Evolutionary conservation across 805 yeast genomes (phyloP).

Genomic region (Saccharomyces kudriavzevii): DNA sequence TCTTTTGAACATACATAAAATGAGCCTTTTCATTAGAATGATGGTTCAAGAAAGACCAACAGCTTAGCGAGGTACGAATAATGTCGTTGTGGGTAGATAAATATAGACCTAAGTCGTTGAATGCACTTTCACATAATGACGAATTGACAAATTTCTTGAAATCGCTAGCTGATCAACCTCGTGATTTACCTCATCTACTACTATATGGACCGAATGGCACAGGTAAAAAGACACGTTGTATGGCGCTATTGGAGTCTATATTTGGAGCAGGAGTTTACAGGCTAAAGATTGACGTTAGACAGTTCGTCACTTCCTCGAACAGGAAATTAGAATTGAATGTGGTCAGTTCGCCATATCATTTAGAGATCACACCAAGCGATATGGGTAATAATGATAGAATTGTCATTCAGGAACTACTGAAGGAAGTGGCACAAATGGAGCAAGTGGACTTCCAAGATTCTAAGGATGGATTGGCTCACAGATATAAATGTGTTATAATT

Average conservation of each 20-base stretch:
- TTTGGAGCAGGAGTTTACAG: constrained; percentile 79
- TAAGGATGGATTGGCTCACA: constrained; percentile 36
- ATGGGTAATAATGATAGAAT: constrained; percentile 94
- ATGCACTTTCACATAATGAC: constrained; percentile 56
- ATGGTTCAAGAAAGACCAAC: neutral
- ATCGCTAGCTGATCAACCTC: constrained; percentile 34
- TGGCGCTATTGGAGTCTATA: constrained; percentile 67
- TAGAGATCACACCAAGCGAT: constrained; percentile 94
- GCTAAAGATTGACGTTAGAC: constrained; percentile 82
- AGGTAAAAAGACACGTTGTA: constrained; percentile 90
- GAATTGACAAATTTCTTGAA: constrained; percentile 55
- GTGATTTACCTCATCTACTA: constrained; percentile 84
- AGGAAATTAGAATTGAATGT: constrained; percentile 85
- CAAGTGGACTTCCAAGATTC: constrained; percentile 72
- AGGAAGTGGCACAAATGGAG: constrained; percentile 91
- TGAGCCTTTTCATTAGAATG: neutral
- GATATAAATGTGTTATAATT: constrained; percentile 74
- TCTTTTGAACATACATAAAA: neutral
- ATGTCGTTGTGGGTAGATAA: constrained; percentile 98
- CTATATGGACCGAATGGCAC: constrained; percentile 96
- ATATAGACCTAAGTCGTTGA: constrained; percentile 68
- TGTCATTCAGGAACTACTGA: constrained; percentile 86
- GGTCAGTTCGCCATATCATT: constrained; percentile 82
- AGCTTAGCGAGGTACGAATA: neutral
- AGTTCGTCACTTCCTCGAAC: constrained; percentile 64